phyloP scores from a whole-genome alignment of 1,284 basidiomycete genomes.

The Cerrena zonata region DNA sequence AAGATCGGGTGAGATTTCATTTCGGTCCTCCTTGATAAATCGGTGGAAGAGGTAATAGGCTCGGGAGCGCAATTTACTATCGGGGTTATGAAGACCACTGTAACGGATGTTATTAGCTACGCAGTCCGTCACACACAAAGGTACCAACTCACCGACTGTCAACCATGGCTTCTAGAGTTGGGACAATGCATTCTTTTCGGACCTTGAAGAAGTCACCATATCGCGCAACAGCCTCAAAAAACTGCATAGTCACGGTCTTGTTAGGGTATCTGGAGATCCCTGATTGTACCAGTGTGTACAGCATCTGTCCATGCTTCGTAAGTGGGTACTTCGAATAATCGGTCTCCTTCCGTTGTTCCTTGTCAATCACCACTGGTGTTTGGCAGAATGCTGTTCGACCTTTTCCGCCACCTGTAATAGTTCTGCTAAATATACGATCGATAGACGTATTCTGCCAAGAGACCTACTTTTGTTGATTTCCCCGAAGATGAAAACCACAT shows the following conservation, averaged over 20 bases:
- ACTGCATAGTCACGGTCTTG: conserved; percentile 84
- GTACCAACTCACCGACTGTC: conserved; percentile 59
- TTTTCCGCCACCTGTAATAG: conserved; percentile 54
- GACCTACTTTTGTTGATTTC: conserved; percentile 78
- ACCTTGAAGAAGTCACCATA: conserved; percentile 97
- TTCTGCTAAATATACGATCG: neutral
- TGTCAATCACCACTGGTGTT: conserved; percentile 54
- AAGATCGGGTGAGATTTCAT: conserved; percentile 75
- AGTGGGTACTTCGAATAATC: conserved; percentile 84
- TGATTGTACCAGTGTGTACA: conserved; percentile 79
- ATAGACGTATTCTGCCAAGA: neutral
- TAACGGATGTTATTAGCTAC: conserved; percentile 6
- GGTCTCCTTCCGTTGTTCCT: conserved; percentile 60
- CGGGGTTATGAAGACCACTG: conserved; percentile 84
- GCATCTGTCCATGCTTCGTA: conserved; percentile 86
- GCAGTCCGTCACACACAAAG: conserved; percentile 6
- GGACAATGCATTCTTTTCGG: conserved; percentile 79
- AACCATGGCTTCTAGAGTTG: conserved; percentile 85
- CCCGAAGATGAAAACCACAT: conserved; percentile 89
- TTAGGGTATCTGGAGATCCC: conserved; percentile 82
- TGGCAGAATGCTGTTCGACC: conserved; percentile 73
- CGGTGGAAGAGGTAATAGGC: conserved; percentile 90
- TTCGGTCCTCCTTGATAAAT: conserved; percentile 82
- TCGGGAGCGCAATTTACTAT: conserved; percentile 69
- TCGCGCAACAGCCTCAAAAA: conserved; percentile 87